phyloP scores from a whole-genome alignment of 2,329 filamentous ascomycete genomes.

The Colletotrichum sp. region DNA sequence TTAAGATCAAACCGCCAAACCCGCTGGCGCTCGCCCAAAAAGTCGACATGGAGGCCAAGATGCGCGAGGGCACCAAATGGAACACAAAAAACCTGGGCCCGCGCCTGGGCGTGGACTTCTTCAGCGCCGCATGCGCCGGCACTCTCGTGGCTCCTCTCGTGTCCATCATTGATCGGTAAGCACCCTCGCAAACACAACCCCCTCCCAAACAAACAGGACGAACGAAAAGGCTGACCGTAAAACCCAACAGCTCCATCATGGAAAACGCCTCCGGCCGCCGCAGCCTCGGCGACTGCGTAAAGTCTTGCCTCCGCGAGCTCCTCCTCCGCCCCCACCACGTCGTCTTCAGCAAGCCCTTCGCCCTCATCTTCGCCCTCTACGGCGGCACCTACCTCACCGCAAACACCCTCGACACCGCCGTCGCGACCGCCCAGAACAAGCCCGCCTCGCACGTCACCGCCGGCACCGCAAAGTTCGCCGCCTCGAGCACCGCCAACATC shows the following conservation, averaged over 20 bases:
- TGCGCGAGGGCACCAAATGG: conserved; percentile 49
- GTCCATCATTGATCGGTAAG: conserved; percentile 83
- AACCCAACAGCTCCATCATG: conserved; percentile 68
- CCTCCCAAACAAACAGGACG: neutral
- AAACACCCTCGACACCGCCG: conserved; percentile 82
- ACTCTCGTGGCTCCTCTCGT: conserved; percentile 83
- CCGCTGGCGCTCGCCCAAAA: conserved; percentile 34
- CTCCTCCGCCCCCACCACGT: conserved; percentile 64
- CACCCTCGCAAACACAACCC: neutral
- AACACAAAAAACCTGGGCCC: conserved; percentile 76
- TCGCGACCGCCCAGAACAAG: conserved; percentile 65
- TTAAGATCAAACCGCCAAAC: conserved; percentile 29
- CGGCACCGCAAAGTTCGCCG: conserved; percentile 80
- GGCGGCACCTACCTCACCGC: conserved; percentile 89
- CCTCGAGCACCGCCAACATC: conserved; percentile 83
- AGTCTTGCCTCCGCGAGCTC: conserved; percentile 60
- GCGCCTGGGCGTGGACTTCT: conserved; percentile 70
- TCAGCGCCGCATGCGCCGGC: conserved; percentile 74
- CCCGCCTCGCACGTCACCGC: conserved; percentile 70
- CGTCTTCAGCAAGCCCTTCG: conserved; percentile 70
- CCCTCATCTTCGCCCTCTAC: conserved; percentile 77
- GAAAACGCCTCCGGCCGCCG: conserved; percentile 78
- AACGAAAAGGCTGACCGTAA: neutral
- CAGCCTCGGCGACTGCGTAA: conserved; percentile 64
- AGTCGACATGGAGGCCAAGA: conserved; percentile 22